Percentiles rank a stretch among this genome's conserved stretches.
Conservation (phyloP, 2,329 filamentous ascomycete species). For the Trichoderma simmonsii region DNA sequence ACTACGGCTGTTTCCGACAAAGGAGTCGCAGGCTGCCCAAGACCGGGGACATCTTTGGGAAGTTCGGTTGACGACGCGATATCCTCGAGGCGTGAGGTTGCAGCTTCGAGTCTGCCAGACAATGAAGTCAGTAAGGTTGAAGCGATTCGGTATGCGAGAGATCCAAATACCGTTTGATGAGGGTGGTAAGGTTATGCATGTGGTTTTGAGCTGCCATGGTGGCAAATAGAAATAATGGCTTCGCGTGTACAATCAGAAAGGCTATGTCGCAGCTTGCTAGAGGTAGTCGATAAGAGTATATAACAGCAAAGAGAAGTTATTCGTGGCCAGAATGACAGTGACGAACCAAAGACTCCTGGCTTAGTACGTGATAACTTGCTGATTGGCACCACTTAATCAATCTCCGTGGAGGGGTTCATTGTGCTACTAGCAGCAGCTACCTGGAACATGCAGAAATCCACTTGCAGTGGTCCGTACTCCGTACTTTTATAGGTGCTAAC, state of each 20-base stretch:
- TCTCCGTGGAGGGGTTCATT: background rate
- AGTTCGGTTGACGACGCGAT: conserved; percentile 76
- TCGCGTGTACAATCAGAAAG: background rate
- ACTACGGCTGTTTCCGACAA: conserved; percentile 29
- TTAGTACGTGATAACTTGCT: conserved; percentile 4
- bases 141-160: background rate
- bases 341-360: conserved; percentile 12
- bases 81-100: conserved; percentile 92
- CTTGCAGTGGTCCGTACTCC: background rate
- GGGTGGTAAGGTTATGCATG: conserved; percentile 94
- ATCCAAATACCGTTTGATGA: conserved; percentile 83
- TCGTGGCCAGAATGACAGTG: conserved; percentile 3
- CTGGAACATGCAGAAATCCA: background rate
- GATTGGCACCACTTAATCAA: background rate
- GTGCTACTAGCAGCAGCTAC: background rate
- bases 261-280: background rate
- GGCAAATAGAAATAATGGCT: background rate
- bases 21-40: conserved; percentile 39
- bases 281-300: background rate
- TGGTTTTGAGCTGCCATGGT: conserved; percentile 69
- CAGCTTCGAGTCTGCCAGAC: conserved; percentile 80
- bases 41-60: conserved; percentile 48
- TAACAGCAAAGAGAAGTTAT: background rate
- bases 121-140: conserved; percentile 41
- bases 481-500: background rate